Base-by-base conservation (phyloP, 768 basidiomycete species). In the Thelephora aurantiotincta region DNA sequence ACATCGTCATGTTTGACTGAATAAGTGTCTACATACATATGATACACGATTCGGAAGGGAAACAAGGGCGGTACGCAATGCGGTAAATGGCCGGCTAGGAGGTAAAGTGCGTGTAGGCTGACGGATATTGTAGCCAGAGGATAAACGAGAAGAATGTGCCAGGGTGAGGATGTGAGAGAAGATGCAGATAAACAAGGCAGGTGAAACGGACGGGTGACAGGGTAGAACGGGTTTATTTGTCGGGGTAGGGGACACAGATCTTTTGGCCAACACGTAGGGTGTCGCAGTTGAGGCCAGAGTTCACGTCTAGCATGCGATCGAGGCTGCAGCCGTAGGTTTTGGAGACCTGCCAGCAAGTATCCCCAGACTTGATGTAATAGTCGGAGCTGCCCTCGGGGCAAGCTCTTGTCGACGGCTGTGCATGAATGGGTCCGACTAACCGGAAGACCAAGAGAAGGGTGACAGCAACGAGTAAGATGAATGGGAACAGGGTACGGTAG, bases 381-480 rank as follows among this genome's bases (percentile, higher is more conserved):
- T 49, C 61, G 57, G 46, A 59, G 63, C 6, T 55, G 44, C 19
- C 6, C 11, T 12, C 58, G 51, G 36, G 55, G 41, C 45, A 58
- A 44, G 42, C 49, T 50, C 7, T 16, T 18, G 48, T 44, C 4
- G 69, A 57, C 7, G 63, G 61, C 2, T 58, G 57, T 41, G 76
- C 64, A 5, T 61, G 60, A 1, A 71, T 70, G 5, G 65, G 67
- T 33, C 74, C 53, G 13, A 77, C 64, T 41, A 82, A 68, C 11
- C 79, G 74, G 74, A 77, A 82, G 50, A 80, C 62, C 47, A 82
- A 71, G 11, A 84, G 68, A 35, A 84, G 68, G 16, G 75, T 50
- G 47, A 77, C 79, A 11, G 72, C 75, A 37, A 82, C 70, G 44
- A 82, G 71, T 49, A 84, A 75, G 66, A 82, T 79, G 65, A 82